Base-by-base conservation (phyloP, 495 filamentous ascomycete species). In the Lophiotrema nucula region DNA sequence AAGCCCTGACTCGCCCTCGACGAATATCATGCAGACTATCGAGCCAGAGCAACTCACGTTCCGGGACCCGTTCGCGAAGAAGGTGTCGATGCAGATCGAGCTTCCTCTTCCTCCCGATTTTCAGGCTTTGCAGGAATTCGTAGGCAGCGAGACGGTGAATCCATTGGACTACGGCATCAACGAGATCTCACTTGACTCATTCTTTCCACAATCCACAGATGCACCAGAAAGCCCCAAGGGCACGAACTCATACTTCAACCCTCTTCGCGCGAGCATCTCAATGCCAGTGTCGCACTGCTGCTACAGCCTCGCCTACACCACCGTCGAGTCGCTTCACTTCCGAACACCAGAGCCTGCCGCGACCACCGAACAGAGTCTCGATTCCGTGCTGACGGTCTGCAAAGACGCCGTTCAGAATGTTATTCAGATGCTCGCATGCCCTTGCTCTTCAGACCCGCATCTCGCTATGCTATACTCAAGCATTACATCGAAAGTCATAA, bases 381-480 rank as follows among this genome's bases (percentile, higher is more conserved):
- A 66, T 22, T 58, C 48, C 16, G 53, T 66, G 4, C 63, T 66
- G 13, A 52, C 42, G 41, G 47, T 50, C 44, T 53, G 51, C 45
- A 57, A 58, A 25, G 35, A 47, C 3, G 58, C 63, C 19, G 55
- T 62, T 4, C 23, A 37, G 21, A 66, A 53, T 23, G 42, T 66
- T 1, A 31, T 48, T 2, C 47, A 66, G 37, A 46, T 66, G 4
- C 63, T 66, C 22, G 19, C 24, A 5, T 66, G 63, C 37, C 52
- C 47, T 25, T 66, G 63, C 38, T 60, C 63, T 5, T 55, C 47
- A 12, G 48, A 58, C 23, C 57, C 63, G 19, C 63, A 66, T 39
- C 58, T 58, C 21, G 63, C 63, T 11, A 61, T 66, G 58, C 53
- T 66, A 2, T 66, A 66, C 53, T 56, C 63, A 13, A 62, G 56